Evolutionary conservation across 2,329 filamentous ascomycete species (phyloP).

Genomic region (Aspergillus quadricinctus): DNA sequence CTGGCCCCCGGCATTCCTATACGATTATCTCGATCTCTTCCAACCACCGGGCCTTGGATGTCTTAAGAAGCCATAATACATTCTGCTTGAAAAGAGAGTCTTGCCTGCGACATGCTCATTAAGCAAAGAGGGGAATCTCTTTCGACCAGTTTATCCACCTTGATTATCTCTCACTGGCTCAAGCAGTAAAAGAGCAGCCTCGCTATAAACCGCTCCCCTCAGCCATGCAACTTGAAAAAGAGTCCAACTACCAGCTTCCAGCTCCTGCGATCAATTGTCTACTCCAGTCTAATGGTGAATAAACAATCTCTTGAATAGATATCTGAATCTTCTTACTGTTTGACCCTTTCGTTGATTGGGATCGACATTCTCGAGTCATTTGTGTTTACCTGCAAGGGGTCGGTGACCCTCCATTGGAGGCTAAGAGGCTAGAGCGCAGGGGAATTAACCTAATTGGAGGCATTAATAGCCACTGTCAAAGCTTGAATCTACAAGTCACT

Average conservation of each 20-base stretch:
- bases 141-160: neutral
- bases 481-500: neutral
- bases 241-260: neutral
- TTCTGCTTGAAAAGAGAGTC: neutral
- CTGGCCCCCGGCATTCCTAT: neutral
- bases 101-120: neutral
- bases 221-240: neutral
- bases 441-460: neutral
- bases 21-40: neutral
- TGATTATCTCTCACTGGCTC: neutral
- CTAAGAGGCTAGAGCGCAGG: neutral
- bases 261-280: neutral
- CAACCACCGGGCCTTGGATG: neutral
- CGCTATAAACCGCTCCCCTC: neutral
- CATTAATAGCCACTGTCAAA: neutral
- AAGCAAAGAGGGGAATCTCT: neutral
- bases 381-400: constrained; percentile 8
- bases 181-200: neutral
- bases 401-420: neutral
- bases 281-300: neutral
- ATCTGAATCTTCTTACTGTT: too few species aligned
- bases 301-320: neutral
- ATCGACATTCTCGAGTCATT: constrained; percentile 4
- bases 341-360: neutral
- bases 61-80: neutral